Base-by-base conservation (phyloP, 2,329 filamentous ascomycete genomes). In the Achaetomium macrosporum region DNA sequence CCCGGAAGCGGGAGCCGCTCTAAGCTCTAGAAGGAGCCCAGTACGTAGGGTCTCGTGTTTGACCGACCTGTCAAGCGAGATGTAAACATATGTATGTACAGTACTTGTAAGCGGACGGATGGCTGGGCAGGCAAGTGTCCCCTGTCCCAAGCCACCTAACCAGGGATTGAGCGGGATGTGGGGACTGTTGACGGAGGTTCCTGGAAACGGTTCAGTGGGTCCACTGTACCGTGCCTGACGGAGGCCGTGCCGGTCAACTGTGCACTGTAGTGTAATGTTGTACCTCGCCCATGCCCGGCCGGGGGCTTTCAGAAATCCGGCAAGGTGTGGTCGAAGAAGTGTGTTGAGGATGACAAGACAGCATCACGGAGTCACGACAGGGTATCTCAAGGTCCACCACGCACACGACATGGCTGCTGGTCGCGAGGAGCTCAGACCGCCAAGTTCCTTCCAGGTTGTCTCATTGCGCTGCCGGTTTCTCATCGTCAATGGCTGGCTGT, bases 401-500 rank as follows among this genome's bases (percentile, higher is more conserved):
- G 40, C 50, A 44, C 40, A 41, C 37, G 31, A n/a, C 29, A 44
- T n/a, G 40, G 17, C 15, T 11, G 19, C 35, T 29, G 1, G 13
- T 19, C 47, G 42, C 31, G 30, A 29, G n/a, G 50, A 57, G 56
- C 59, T 60, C 56, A 57, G 57, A 57, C 59, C 54, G 52, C 53
- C 53, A 48, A 49, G 49, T 54, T 55, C 54, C 51, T n/a, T n/a
- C n/a, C n/a, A n/a, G n/a, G n/a, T n/a, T 51, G 53, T 53, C 49
- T 51, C 52, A 47, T 50, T 43, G 48, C 39, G 36, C 31, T 42
- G 49, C 45, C 50, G 45, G 39, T 45, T 50, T 51, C 52, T 56
- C 55, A 51, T 53, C 53, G 51, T 58, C 60, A 57, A 58, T 56
- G 58, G 58, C 58, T 44, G 42, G 52, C 48, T 17, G 43, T 50